These are phyloP conservation scores for Dothidotthia symphoricarpi DNA, from an alignment of 2,329 filamentous ascomycete genomes.

Conservation along the genomic window DNA sequence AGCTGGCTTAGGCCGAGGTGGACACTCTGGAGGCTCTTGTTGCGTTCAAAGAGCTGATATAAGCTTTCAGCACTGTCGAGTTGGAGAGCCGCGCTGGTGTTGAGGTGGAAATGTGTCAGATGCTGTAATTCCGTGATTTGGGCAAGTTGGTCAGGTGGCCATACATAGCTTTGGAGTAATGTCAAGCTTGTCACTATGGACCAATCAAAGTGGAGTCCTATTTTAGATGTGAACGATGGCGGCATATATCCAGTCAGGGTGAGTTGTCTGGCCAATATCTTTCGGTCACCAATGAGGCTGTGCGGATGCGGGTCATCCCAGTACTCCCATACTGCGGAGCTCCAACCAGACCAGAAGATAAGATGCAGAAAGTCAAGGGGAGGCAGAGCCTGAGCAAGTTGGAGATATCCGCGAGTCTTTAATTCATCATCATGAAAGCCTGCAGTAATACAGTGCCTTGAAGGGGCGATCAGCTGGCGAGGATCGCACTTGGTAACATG, in stretches of 20 bases:
- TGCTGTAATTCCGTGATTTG: not conserved
- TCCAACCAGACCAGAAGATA: slow-evolving; percentile 1
- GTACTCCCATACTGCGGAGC: not conserved
- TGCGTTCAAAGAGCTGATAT: not conserved
- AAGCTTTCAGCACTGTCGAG: not conserved
- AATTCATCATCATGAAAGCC: not conserved
- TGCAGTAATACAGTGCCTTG: not conserved
- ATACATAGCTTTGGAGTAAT: not conserved
- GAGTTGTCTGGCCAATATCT: not conserved
- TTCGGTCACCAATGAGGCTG: not conserved
- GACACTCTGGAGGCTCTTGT: not conserved
- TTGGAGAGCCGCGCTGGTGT: not conserved
- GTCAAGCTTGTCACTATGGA: slow-evolving; percentile 3
- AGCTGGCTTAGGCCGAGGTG: not conserved
- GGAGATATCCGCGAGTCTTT: not conserved
- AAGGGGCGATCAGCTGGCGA: not conserved
- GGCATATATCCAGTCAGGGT: slow-evolving; percentile 3
- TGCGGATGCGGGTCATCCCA: not conserved
- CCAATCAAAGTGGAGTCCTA: slow-evolving; percentile 3
- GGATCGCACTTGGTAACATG: slow-evolving; percentile 1
- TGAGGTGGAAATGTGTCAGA: slow-evolving; percentile 1
- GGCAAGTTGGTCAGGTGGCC: not conserved
- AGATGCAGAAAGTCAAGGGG: slow-evolving; percentile 4
- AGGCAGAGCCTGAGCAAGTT: slow-evolving; percentile 1
- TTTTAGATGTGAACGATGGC: not conserved